Evolutionary conservation across 495 filamentous ascomycete species (phyloP).

Genomic region (Bathelium albidoporum): DNA sequence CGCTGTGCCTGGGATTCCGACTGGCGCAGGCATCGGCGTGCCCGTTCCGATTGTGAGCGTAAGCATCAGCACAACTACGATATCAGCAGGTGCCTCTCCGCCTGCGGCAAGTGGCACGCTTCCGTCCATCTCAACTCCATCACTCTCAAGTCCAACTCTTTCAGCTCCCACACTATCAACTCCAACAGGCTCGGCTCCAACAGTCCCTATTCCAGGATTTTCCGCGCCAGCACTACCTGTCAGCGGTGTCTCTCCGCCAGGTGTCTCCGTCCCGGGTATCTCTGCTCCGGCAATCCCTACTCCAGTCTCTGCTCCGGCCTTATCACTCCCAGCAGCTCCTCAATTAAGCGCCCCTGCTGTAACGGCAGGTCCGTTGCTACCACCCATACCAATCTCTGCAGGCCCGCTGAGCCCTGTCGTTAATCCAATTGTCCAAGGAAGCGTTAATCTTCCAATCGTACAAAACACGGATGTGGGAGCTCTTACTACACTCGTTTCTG

Average conservation of each 20-base stretch:
- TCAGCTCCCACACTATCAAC: neutral
- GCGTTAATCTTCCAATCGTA: neutral
- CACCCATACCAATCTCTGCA: neutral
- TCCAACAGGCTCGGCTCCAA: neutral
- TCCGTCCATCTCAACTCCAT: neutral
- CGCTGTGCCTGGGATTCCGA: too few species aligned
- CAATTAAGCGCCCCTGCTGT: neutral
- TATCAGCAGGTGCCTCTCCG: neutral
- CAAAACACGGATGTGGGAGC: neutral
- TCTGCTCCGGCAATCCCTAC: neutral
- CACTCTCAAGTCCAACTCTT: neutral
- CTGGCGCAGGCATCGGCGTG: neutral
- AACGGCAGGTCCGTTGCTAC: neutral
- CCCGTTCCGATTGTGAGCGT: neutral
- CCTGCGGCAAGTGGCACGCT: neutral
- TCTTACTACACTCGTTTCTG: neutral
- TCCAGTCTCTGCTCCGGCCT: neutral
- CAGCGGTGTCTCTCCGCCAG: neutral
- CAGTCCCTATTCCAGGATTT: neutral
- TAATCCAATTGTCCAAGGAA: neutral
- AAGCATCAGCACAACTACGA: neutral
- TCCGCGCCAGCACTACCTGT: neutral
- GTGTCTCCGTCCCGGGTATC: neutral
- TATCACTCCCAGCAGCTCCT: neutral
- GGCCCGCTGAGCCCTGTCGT: neutral